phyloP scores from a whole-genome alignment of 805 yeast species.

The Sporopachydermia quercuum region DNA sequence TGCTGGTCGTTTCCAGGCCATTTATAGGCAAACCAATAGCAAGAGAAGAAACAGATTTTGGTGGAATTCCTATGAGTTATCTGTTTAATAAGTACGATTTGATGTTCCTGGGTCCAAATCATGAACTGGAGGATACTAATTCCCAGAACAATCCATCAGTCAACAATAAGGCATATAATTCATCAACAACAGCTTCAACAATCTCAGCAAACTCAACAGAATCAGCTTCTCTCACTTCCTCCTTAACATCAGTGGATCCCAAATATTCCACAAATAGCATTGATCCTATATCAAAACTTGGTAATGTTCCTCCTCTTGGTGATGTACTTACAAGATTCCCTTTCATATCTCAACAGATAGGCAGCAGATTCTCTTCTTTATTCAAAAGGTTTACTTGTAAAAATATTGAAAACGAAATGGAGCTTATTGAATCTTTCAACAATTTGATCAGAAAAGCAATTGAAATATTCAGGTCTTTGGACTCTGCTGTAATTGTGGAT shows the following conservation, averaged over 20 bases:
- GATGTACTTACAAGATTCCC: slow-evolving; percentile 27
- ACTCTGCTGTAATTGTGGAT: slow-evolving; percentile 11
- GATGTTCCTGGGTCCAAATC: too few species aligned
- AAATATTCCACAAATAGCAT: too few species aligned
- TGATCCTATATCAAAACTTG: not conserved
- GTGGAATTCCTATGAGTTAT: not conserved
- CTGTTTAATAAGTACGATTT: not conserved
- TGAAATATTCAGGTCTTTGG: slow-evolving; percentile 19
- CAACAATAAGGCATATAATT: not conserved
- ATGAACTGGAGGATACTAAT: too few species aligned
- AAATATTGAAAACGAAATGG: slow-evolving; percentile 14
- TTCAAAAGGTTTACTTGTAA: slow-evolving; percentile 25
- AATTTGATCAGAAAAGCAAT: slow-evolving; percentile 19
- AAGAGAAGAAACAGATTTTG: not conserved
- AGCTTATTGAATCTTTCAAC: slow-evolving; percentile 17
- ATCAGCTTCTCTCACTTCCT: too few species aligned
- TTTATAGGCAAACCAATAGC: not conserved
- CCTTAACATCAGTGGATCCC: too few species aligned
- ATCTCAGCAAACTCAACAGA: too few species aligned
- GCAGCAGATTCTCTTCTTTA: slow-evolving; percentile 23
- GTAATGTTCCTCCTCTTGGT: slow-evolving; percentile 18
- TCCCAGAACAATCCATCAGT: too few species aligned
- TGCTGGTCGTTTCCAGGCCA: not conserved
- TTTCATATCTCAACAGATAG: slow-evolving; percentile 21
- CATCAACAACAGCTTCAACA: not conserved